Evolutionary conservation across 108 stramenopile genomes (phyloP), one percentile per base, ranked within the genome.

Genomic region (Poteriospumella lacustris): DNA sequence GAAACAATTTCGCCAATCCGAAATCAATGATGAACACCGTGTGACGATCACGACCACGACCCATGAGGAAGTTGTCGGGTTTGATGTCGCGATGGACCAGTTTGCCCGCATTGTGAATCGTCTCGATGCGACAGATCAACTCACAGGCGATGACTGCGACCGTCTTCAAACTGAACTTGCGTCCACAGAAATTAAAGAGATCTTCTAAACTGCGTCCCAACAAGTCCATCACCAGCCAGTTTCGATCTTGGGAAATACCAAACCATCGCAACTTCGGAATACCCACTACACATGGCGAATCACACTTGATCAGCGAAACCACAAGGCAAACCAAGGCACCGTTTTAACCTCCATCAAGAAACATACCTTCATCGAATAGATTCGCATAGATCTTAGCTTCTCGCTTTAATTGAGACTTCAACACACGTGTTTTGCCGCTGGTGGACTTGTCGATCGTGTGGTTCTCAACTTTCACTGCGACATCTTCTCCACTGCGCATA

Each of bases 21-120:
- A 73, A 73, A 38, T 73, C 70, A 38, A 73, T 73, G 24, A 73
- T 9, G 41, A 33, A 56, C 9, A 73, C 70, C 19, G 47, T 73
- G 47, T 73, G 70, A 26, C 47, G 70, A 73, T 52, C 41, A 42
- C 41, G 47, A 33, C 41, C 41, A 33, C 44, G 12, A 26, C 70
- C 70, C 47, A 81, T 39, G 31, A 76, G 36, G 31, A 81, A 62
- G 42, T 81, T 81, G 38, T 59, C 80, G 29, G 80, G 80, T 41
- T 81, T 81, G 41, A 81, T 52, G 62, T 81, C 80, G 59, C 80
- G 58, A 41, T 81, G 80, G 26, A 81, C 41, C 19, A 68, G 77
- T 3, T 68, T 39, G 15, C 76, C 34, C 33, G 2, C 2, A 28
- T 15, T 26, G 41, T 73, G 70, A 19, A 73, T 42, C 31, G 31